Conservation (phyloP, 2,329 filamentous ascomycete genomes). For the Botrytis aclada region DNA sequence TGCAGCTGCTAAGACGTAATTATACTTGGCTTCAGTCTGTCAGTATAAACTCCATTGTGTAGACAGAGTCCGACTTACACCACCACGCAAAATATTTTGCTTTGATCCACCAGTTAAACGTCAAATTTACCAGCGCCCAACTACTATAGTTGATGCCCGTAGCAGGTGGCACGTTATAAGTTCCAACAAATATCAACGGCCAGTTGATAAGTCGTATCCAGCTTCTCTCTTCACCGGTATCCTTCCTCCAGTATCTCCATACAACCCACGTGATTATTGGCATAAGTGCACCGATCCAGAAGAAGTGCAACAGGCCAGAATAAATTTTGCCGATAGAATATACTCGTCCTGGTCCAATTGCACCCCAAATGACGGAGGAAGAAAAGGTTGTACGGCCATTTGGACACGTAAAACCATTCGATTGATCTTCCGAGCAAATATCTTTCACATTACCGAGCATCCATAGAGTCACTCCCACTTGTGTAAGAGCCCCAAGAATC, state of each 20-base stretch:
- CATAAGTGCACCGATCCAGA: conserved; percentile 62
- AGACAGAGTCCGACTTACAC: conserved; percentile 56
- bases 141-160: conserved; percentile 71
- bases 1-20: conserved; percentile 70
- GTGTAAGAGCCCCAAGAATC: conserved; percentile 62
- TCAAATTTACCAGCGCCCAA: conserved; percentile 67
- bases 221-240: conserved; percentile 27
- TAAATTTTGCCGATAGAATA: conserved; percentile 65
- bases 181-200: conserved; percentile 35
- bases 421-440: conserved; percentile 57
- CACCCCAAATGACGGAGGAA: conserved; percentile 71
- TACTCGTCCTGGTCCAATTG: conserved; percentile 68
- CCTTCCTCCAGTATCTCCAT: conserved; percentile 40
- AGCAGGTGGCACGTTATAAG: conserved; percentile 47
- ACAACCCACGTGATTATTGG: conserved; percentile 54
- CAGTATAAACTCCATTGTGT: conserved; percentile 55
- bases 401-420: conserved; percentile 55
- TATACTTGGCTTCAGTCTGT: conserved; percentile 69
- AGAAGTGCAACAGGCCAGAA: conserved; percentile 65
- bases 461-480: conserved; percentile 61
- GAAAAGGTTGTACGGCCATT: conserved; percentile 58
- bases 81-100: conserved; percentile 66
- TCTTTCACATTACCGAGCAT: conserved; percentile 58
- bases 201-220: conserved; percentile 39
- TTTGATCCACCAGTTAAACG: conserved; percentile 69